Evolutionary conservation across 176 grass and related monocot genomes (phyloP).

Genomic region (Zoysia japonica): DNA sequence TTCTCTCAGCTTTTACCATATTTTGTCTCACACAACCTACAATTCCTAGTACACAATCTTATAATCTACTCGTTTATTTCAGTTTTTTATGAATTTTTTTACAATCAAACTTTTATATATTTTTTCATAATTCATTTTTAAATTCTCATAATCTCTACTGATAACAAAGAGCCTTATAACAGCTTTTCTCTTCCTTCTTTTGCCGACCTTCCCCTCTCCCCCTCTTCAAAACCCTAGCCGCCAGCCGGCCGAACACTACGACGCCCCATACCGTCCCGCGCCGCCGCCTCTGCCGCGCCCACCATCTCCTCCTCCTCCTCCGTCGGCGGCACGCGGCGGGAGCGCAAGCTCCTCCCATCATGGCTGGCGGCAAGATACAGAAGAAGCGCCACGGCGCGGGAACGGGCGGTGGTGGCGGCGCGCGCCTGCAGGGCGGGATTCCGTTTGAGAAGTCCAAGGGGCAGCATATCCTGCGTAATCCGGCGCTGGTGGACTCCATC

Average conservation of each 20-base stretch:
- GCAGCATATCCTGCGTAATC: conserved; percentile 88
- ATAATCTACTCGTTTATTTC: too few species aligned
- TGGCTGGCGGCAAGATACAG: conserved; percentile 91
- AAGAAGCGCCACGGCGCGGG: conserved; percentile 61
- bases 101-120: too few species aligned
- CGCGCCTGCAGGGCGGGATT: conserved; percentile 63
- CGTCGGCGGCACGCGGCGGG: neutral
- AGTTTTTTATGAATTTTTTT: too few species aligned
- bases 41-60: too few species aligned
- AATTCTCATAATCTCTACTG: too few species aligned
- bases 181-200: too few species aligned
- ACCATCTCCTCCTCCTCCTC: neutral
- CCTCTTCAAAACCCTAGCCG: neutral
- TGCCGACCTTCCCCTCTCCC: too few species aligned
- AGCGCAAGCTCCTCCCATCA: neutral
- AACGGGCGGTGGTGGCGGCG: conserved; percentile 35
- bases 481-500: conserved; percentile 82
- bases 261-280: neutral
- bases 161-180: too few species aligned
- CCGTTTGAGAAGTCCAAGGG: conserved; percentile 98
- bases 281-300: neutral
- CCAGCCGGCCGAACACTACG: neutral
- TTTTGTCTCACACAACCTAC: too few species aligned
- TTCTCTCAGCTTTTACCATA: too few species aligned
- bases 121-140: too few species aligned